Base-by-base conservation (phyloP, 164 flowering plant species). In the Amborella trichopoda region DNA sequence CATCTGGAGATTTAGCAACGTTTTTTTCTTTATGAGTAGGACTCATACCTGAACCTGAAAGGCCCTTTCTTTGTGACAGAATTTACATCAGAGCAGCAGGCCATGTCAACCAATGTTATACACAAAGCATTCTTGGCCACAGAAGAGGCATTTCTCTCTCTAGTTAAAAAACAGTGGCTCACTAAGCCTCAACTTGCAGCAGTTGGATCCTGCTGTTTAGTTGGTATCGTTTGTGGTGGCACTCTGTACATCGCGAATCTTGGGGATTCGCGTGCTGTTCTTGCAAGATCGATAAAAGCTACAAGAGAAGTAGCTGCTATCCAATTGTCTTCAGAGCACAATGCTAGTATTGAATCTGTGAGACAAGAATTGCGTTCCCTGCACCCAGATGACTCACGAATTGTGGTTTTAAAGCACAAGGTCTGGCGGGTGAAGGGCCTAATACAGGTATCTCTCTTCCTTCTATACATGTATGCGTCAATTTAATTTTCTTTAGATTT, bases 341-440 rank as follows among this genome's bases (percentile, higher is more conserved):
- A 90, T 75, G 97, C 91, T 33, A 73, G 77, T 48, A 22, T 62
- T 4, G 86, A 72, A 60, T 77, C 84, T 70, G 91, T 83, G 49
- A 75, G 97, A 61, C 75, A 85, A 50, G 94, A 85, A 52, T 46
- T 90, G 66, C 76, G 38, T 3, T 50, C 58, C 3, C 49, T 70
- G 78, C 97, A 89, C 63, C 95, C 97, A n/a, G 62, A 85, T 72
- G 97, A 89, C 68, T 69, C 94, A 24, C 80, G 79, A 48, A 90
- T 90, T 55, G 97, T 90, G 44, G 94, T 90, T 53, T 41, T 81
- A 36, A 89, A 83, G 66, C 94, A 83, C 59, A 75, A 75, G 28
- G 97, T 85, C 52, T 89, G 97, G 95, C 93, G 97, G 27, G 97
- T 89, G 53, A 89, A 89, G 75, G 97, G 95, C 58, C 26, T 89